Base-by-base conservation (phyloP, 495 filamentous ascomycete genomes). In the Lophiostoma macrostomum region DNA sequence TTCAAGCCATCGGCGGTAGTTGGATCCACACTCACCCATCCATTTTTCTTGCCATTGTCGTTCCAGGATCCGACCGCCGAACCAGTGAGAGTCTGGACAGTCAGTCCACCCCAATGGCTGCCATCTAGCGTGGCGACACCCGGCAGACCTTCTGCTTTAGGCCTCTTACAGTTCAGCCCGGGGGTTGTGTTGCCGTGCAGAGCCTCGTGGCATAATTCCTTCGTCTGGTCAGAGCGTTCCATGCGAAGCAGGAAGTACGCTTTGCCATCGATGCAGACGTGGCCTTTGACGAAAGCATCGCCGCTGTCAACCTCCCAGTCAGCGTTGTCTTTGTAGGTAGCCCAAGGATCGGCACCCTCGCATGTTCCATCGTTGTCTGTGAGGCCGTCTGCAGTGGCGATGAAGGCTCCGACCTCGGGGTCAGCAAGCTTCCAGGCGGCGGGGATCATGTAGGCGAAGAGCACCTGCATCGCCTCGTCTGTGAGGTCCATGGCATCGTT, bases 1-100 rank as follows among this genome's bases (percentile, higher is more conserved):
- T 29, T 13, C 22, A 44, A 5, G 12, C 40, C 40, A 7, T 44
- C 25, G 14, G 5, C 7, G 8, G 40, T 44, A 12, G 8, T 7
- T 13, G 20, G 6, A 19, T 44, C 40, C 12, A 18, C 25, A 7
- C 14, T 8, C 5, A 5, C 22, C 40, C 40, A 44, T 8, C 40
- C 40, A 29, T 44, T 44, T 18, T 44, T 44, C 6, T 44, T 44
- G 40, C 40, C 40, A 25, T 44, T 44, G 5, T 19, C 27, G 14
- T 44, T 6, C 40, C 40, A 44, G 11, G n/a, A n/a, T n/a, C n/a
- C n/a, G n/a, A n/a, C n/a, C n/a, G n/a, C n/a, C n/a, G n/a, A n/a
- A n/a, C n/a, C n/a, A n/a, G 37, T 22, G 13, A 40, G 25, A 25
- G 10, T 19, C 27, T 44, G 14, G 5, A 13, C 25, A 7, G 8